Conservation (phyloP, 164 flowering plant species). For the Protea cynaroides region DNA sequence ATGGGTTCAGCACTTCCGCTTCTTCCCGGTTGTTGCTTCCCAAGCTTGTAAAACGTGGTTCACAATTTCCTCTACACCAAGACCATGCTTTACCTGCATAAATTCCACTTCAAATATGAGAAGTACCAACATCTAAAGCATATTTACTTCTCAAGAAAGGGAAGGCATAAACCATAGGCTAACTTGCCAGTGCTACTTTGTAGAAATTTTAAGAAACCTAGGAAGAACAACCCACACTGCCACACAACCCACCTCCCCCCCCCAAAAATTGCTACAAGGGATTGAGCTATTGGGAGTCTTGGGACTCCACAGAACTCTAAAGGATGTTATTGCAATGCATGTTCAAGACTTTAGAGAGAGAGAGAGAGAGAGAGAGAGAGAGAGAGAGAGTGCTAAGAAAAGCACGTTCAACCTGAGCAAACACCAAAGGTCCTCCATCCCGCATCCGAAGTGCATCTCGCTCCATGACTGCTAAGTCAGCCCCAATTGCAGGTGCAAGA, state of each 20-base stretch:
- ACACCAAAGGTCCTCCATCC: conserved; percentile 97
- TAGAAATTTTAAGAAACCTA: too few relatives aligned
- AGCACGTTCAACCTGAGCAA: conserved; percentile 66
- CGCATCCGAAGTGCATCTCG: conserved; percentile 94
- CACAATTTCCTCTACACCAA: conserved; percentile 75
- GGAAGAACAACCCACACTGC: too few relatives aligned
- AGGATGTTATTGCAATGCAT: too few relatives aligned
- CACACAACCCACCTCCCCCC: too few relatives aligned
- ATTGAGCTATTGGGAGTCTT: too few relatives aligned
- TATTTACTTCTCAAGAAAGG: too few relatives aligned
- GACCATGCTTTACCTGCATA: conserved; percentile 85
- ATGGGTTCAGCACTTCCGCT: conserved; percentile 34
- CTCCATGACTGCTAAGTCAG: conserved; percentile 89
- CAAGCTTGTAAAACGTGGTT: conserved; percentile 67
- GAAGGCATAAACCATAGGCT: too few relatives aligned
- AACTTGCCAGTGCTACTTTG: too few relatives aligned
- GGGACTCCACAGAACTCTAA: too few relatives aligned
- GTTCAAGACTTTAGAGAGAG: not conserved
- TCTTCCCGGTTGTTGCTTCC: conserved; percentile 74
- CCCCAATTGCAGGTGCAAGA: conserved; percentile 91
- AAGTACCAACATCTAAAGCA: too few relatives aligned
- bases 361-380: not conserved
- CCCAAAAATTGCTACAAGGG: too few relatives aligned
- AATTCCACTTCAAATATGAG: not conserved
- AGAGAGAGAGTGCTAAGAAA: too few relatives aligned